Evolutionary conservation across 163 green algal species (phyloP).

Genomic region (Chloromonas sp.): DNA sequence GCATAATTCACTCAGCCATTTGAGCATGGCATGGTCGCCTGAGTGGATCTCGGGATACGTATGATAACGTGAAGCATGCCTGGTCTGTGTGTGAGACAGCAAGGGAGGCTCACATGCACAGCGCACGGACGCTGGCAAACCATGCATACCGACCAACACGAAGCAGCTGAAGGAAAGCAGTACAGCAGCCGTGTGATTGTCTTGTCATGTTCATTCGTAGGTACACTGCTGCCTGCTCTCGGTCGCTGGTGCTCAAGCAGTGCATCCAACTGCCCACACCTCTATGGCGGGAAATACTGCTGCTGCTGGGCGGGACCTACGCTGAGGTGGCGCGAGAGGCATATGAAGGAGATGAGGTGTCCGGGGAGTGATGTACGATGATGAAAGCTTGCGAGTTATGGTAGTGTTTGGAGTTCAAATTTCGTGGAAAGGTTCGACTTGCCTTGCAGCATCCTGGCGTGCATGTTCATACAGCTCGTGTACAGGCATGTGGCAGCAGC

Average conservation of each 20-base stretch:
- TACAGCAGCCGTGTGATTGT: not conserved
- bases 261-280: slow-evolving; percentile 52
- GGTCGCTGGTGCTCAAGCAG: slow-evolving; percentile 51
- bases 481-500: too few species aligned
- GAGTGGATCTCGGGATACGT: not conserved
- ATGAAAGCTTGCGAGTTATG: too few species aligned
- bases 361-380: not conserved
- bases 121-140: not conserved
- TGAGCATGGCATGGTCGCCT: not conserved
- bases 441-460: not conserved
- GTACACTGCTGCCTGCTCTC: slow-evolving; percentile 38
- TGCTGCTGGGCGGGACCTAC: slow-evolving; percentile 45
- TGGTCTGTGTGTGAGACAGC: not conserved
- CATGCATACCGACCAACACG: not conserved
- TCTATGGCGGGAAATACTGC: slow-evolving; percentile 52
- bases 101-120: not conserved
- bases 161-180: not conserved
- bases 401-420: too few species aligned
- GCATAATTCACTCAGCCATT: not conserved
- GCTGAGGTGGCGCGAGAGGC: slow-evolving; percentile 13
- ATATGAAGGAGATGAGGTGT: slow-evolving; percentile 26
- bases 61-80: not conserved
- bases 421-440: too few species aligned
- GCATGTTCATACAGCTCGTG: not conserved
- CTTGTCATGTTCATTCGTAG: slow-evolving; percentile 4